Evolutionary conservation across 2,329 filamentous ascomycete species (phyloP).

Genomic region (Pestalotiopsis sp.): DNA sequence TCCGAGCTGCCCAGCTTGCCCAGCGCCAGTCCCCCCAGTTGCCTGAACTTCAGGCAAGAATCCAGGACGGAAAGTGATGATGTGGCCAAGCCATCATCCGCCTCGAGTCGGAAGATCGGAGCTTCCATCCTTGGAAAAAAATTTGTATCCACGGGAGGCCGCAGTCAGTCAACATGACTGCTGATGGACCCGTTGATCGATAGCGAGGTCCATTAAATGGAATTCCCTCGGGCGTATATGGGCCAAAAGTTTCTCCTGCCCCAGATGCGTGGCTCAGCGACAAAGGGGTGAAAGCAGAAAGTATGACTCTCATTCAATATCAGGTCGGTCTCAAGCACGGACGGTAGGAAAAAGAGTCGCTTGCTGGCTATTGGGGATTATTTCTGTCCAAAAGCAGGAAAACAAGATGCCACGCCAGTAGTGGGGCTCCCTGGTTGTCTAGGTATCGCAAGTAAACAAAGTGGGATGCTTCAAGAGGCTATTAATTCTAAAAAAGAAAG

Average conservation of each 20-base stretch:
- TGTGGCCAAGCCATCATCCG: not conserved
- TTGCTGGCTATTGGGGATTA: too few species aligned
- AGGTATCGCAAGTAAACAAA: not conserved
- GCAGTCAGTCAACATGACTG: not conserved
- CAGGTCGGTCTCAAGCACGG: not conserved
- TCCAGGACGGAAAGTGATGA: not conserved
- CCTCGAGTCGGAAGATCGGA: not conserved
- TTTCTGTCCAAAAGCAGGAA: not conserved
- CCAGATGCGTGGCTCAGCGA: not conserved
- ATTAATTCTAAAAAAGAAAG: not conserved
- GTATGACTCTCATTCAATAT: not conserved
- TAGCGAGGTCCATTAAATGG: not conserved
- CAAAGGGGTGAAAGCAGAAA: not conserved
- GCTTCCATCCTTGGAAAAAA: not conserved
- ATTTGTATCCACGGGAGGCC: not conserved
- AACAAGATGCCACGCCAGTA: not conserved
- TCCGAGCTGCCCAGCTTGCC: not conserved
- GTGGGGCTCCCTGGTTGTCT: not conserved
- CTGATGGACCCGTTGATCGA: not conserved
- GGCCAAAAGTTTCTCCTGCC: not conserved
- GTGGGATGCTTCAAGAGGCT: not conserved
- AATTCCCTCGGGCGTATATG: not conserved
- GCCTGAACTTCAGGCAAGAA: not conserved
- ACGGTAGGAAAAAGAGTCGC: not conserved
- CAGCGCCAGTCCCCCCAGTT: too few species aligned